Base-by-base conservation (phyloP, 495 filamentous ascomycete genomes). In the Parathielavia hyrcaniae region DNA sequence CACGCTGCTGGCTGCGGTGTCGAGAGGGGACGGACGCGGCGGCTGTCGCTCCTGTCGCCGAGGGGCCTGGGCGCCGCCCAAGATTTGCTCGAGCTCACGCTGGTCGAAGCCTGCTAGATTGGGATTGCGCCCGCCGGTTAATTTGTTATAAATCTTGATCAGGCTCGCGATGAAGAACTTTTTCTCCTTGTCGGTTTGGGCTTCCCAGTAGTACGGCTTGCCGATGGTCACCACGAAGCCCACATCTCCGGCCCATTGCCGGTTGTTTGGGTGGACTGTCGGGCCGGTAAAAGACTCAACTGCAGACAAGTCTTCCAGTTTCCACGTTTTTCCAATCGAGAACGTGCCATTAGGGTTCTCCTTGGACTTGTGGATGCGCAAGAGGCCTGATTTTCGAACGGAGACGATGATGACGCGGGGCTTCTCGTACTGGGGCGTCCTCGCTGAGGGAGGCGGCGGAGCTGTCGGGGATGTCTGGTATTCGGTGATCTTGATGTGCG, bases 251-350 rank as follows among this genome's bases (percentile, higher is more conserved):
- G 89, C 91, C 85, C 86, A 91, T 64, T 88, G 78, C 61, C 86
- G 86, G 35, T 83, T 78, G 60, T 87, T 80, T 41, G 84, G 78
- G 59, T 88, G 85, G 55, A 80, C 75, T 7, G 76, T 78, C 5
- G 81, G 72, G 35, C 82, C 77, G 12, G 75, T 81, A 66, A 84
- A 96, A 3, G 89, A 93, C 71, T 92, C 84, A 55, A 98, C 87
- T 23, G 78, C 76, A 9, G 78, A 78, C 36, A 98, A 74, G 64
- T 97, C 92, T 67, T 97, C 91, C 53, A 98, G 77, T 67, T 87
- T 85, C 93, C 93, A 98, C 4, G 91, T 97, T 73, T 98, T 98
- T 41, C 93, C 93, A 64, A 98, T 97, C 8, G 93, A 97, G 72
- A 96, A 98, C 5, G 88, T 81, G 32, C 90, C 89, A 73, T 97